These are phyloP conservation scores for Bullera alba DNA, from an alignment of 768 basidiomycete species.

Conservation along the genomic window DNA sequence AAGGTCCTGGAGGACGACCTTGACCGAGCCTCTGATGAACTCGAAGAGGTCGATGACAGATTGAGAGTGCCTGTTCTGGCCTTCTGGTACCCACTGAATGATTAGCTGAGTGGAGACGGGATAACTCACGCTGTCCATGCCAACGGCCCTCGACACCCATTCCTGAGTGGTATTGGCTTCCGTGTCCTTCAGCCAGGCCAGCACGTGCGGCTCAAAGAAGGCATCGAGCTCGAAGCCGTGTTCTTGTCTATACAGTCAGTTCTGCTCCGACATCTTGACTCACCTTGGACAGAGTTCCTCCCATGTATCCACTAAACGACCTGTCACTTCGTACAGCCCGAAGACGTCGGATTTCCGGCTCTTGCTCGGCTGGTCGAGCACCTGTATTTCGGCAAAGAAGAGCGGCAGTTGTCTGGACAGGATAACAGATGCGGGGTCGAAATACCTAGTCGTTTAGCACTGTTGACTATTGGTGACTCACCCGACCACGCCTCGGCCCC, in stretches of 20 bases:
- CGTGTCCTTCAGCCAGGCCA: slow-evolving; percentile 41
- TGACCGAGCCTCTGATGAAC: slow-evolving; percentile 34
- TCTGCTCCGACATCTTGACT: no score
- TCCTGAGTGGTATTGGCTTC: slow-evolving; percentile 39
- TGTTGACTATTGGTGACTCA: slow-evolving; percentile 15
- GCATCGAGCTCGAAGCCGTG: slow-evolving; percentile 42
- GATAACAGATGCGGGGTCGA: slow-evolving; percentile 40
- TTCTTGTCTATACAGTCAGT: slow-evolving; percentile 21
- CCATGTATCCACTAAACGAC: slow-evolving; percentile 32
- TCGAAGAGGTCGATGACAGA: slow-evolving; percentile 45
- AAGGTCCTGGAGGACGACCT: slow-evolving; percentile 36
- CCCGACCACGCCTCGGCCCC: slow-evolving; percentile 29
- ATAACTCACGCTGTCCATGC: slow-evolving; percentile 41
- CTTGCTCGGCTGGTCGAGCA: slow-evolving; percentile 38
- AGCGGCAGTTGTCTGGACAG: slow-evolving; percentile 43
- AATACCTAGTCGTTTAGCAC: slow-evolving; percentile 4
- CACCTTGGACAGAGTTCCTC: slow-evolving; percentile 40
- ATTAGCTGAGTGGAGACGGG: background rate
- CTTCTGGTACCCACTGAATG: slow-evolving; percentile 42
- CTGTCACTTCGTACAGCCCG: slow-evolving; percentile 36
- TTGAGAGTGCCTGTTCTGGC: slow-evolving; percentile 35
- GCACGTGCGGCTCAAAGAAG: slow-evolving; percentile 45
- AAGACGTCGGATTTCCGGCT: slow-evolving; percentile 34
- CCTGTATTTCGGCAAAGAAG: slow-evolving; percentile 43
- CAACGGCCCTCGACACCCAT: slow-evolving; percentile 43